These are phyloP conservation scores for Thalassiosira sp. DNA, from an alignment of 352 stramenopile genomes.

Conservation along the genomic window DNA sequence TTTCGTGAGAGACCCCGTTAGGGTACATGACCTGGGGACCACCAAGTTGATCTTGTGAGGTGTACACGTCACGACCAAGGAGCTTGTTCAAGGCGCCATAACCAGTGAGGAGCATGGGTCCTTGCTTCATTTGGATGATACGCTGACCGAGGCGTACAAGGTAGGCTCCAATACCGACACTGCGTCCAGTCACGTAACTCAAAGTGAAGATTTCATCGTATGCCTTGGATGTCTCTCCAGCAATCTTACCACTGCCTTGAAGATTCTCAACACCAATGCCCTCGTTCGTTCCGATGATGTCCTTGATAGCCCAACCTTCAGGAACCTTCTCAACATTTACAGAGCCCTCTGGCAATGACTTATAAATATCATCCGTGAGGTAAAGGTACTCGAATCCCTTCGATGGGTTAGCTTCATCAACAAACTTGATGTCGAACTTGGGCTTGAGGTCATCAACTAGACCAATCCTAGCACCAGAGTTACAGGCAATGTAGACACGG, in stretches of 20 bases:
- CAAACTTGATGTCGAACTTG: constrained; percentile 92
- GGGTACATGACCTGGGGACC: constrained; percentile 99
- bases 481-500: constrained; percentile 98
- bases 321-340: constrained; percentile 89
- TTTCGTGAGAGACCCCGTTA: constrained; percentile 98
- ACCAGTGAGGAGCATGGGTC: constrained; percentile 98
- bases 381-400: constrained; percentile 99
- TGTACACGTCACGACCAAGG: constrained; percentile 99
- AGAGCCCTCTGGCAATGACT: constrained; percentile 87
- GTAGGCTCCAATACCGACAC: constrained; percentile 99
- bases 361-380: constrained; percentile 95
- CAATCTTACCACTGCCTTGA: constrained; percentile 97
- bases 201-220: constrained; percentile 99
- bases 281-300: constrained; percentile 94
- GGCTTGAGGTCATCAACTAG: constrained; percentile 99
- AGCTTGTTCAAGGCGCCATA: constrained; percentile 99
- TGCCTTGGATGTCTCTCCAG: constrained; percentile 96
- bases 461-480: constrained; percentile 97
- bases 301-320: constrained; percentile 86
- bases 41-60: constrained; percentile 98
- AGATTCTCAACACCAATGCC: constrained; percentile 99
- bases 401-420: constrained; percentile 89
- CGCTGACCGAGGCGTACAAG: constrained; percentile 98
- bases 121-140: constrained; percentile 97
- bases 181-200: constrained; percentile 98